Percentiles rank a stretch among this genome's conserved stretches.
phyloP scores from a whole-genome alignment of 192 early-diverging fungal genomes.

The Backusella sp. region DNA sequence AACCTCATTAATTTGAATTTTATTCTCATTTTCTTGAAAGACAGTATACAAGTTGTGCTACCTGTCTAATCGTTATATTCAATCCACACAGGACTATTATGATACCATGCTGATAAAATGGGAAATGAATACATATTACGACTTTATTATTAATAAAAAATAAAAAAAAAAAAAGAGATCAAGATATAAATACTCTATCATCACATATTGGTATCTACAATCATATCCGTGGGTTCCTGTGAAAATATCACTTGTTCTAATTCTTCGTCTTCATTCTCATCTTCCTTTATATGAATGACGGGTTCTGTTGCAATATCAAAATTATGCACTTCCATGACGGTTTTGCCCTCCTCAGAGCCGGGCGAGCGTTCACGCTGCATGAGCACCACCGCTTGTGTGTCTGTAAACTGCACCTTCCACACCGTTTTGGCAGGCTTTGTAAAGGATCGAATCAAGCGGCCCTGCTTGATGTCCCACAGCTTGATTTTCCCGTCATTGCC shows the following conservation, averaged over 20 bases:
- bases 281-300: neutral
- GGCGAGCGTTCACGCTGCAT: slow-evolving; percentile 41
- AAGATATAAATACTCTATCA: neutral
- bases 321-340: slow-evolving; percentile 38
- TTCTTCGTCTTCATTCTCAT: neutral
- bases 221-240: neutral
- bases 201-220: slow-evolving; percentile 1
- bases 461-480: slow-evolving; percentile 89
- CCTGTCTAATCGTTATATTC: too few relatives aligned
- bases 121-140: neutral
- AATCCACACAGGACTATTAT: too few relatives aligned
- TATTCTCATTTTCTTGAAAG: too few relatives aligned
- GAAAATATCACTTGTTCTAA: neutral
- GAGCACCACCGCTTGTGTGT: slow-evolving; percentile 50
- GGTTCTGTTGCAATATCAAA: slow-evolving; percentile 18
- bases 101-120: neutral
- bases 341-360: slow-evolving; percentile 15
- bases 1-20: too few relatives aligned
- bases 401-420: slow-evolving; percentile 67
- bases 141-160: neutral
- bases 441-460: slow-evolving; percentile 79
- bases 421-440: slow-evolving; percentile 77
- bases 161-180: neutral
- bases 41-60: too few relatives aligned
- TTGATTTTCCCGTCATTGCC: slow-evolving; percentile 89